Base-by-base conservation (phyloP, 371 early-diverging fungal genomes). In the Rhizomucor pusillus region DNA sequence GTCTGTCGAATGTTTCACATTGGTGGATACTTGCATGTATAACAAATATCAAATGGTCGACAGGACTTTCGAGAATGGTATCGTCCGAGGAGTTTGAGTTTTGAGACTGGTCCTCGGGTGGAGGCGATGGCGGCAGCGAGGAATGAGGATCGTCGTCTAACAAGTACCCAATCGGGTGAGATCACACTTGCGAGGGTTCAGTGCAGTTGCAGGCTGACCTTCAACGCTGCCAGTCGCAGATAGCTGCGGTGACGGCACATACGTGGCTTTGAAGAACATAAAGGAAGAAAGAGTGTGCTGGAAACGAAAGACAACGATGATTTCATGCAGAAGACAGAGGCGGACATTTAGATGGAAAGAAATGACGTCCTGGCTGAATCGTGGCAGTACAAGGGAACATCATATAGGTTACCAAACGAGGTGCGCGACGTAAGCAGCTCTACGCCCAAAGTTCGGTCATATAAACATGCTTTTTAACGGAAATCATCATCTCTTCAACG, bases 41-140 rank as follows among this genome's bases (percentile, higher is more conserved):
- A 24, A 87, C 79, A 59, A 84, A 84, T 36, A 79, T 65, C 2
- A 79, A 36, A 40, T 78, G 79, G 33, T 78, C 67, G 10, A 78
- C 67, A 37, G 75, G 67, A 35, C 57, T 60, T 43, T 70, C 59
- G 25, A 41, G 46, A 19, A 59, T 29, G 4, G 57, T 62, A 43
- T 61, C 62, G 43, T 65, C 68, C 7, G 46, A 10, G 5, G 56
- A 34, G 5, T 55, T 39, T 24, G 41, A 45, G n/a, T 33, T 46
- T 39, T 18, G 44, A 33, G 29, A 29, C 29, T 29, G 29, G 29
- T 3, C 29, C 29, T 29, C 29, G 29, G 29, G 29, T 29, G 56
- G 43, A 33, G 62, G 39, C 12, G 53, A 49, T 10, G 53, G 52
- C 9, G 44, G 40, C 22, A 54, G 53, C 9, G 48, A 47, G 11